Conservation (phyloP, 371 early-diverging fungal species). For the Mucor plumbeus region DNA sequence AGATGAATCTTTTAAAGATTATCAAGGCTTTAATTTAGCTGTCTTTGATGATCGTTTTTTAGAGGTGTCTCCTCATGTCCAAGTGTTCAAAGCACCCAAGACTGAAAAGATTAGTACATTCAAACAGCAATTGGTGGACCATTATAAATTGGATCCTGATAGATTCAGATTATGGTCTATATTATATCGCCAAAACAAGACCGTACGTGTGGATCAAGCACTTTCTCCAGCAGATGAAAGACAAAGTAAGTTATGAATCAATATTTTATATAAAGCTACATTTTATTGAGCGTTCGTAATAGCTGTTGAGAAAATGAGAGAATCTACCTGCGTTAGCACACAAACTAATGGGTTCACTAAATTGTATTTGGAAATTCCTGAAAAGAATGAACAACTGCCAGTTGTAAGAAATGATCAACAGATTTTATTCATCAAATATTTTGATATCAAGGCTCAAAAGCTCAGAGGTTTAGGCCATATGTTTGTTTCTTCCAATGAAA, state of each 20-base stretch:
- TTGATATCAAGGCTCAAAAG: slow-evolving; percentile 67
- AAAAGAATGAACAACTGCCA: slow-evolving; percentile 34
- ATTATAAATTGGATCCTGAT: slow-evolving; percentile 55
- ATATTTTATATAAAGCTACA: neutral
- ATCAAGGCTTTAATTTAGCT: slow-evolving; percentile 86
- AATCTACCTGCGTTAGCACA: slow-evolving; percentile 24
- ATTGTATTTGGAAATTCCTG: slow-evolving; percentile 44
- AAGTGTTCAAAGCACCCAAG: slow-evolving; percentile 58
- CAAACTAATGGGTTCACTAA: slow-evolving; percentile 37
- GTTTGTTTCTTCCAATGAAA: slow-evolving; percentile 62
- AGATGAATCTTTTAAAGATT: slow-evolving; percentile 64
- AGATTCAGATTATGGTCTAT: slow-evolving; percentile 86
- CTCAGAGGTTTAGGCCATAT: slow-evolving; percentile 73
- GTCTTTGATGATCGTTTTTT: slow-evolving; percentile 65
- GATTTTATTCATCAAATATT: slow-evolving; percentile 86
- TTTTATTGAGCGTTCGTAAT: neutral
- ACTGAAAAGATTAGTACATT: slow-evolving; percentile 63
- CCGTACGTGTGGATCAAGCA: slow-evolving; percentile 78
- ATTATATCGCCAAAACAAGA: slow-evolving; percentile 83
- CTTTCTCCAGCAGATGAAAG: slow-evolving; percentile 50
- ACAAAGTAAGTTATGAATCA: slow-evolving; percentile 44
- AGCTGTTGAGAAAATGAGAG: slow-evolving; percentile 43
- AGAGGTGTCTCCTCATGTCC: slow-evolving; percentile 35
- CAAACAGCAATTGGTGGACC: slow-evolving; percentile 56
- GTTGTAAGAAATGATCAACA: slow-evolving; percentile 43